Evolutionary conservation across 2,329 filamentous ascomycete genomes (phyloP).

Genomic region (Fusarium sulawesiense): DNA sequence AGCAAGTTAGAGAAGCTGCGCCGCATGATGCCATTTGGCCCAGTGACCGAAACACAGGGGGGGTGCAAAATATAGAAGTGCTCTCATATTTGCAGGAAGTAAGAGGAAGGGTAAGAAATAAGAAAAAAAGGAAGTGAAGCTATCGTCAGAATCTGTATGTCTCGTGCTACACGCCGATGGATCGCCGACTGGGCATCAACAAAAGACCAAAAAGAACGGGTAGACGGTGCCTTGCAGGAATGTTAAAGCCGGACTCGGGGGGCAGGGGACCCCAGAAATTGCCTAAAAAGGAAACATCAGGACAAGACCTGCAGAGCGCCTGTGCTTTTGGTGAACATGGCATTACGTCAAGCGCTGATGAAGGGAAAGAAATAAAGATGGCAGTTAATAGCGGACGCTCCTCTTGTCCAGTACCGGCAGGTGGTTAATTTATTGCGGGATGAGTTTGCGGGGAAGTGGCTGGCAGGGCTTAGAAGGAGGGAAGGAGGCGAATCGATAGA

Average conservation of each 20-base stretch:
- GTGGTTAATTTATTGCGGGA: neutral
- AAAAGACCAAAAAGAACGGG: neutral
- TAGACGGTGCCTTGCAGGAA: constrained; percentile 17
- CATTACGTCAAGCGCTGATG: constrained; percentile 28
- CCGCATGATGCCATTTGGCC: neutral
- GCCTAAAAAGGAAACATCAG: constrained; percentile 20
- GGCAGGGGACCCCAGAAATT: neutral
- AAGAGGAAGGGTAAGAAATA: neutral
- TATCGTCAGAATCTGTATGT: constrained; percentile 5
- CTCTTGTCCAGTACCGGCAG: neutral
- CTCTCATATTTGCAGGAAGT: neutral
- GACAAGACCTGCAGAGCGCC: constrained; percentile 20
- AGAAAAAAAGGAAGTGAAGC: constrained; percentile 1
- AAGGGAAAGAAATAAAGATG: neutral
- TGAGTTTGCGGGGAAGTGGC: constrained; percentile 1
- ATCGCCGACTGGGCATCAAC: constrained; percentile 12
- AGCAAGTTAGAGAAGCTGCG: neutral
- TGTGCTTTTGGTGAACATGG: neutral
- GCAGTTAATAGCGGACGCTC: neutral
- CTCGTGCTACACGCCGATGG: neutral
- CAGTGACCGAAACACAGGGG: neutral
- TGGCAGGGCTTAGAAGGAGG: neutral
- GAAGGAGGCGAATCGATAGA: neutral
- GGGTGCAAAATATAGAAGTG: neutral
- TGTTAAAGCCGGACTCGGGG: constrained; percentile 4